phyloP scores from a whole-genome alignment of 108 stramenopile genomes.

The Seminavis robusta region DNA sequence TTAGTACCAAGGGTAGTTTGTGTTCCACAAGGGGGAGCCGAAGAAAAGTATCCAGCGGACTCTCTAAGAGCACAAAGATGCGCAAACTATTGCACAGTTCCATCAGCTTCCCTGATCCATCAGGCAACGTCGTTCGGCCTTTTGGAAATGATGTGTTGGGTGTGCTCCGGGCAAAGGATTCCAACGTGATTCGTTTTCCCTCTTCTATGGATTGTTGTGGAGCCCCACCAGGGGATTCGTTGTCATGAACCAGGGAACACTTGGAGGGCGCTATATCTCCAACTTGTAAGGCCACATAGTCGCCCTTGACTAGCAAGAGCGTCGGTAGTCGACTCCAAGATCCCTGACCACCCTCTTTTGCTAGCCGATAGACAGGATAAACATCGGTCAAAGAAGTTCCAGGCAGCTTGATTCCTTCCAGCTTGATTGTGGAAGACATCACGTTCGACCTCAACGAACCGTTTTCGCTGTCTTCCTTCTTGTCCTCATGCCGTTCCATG shows the following conservation, averaged over 20 bases:
- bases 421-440: neutral
- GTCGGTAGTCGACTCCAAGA: constrained; percentile 69
- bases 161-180: constrained; percentile 20
- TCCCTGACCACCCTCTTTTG: constrained; percentile 2
- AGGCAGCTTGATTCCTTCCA: constrained; percentile 6
- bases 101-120: constrained; percentile 51
- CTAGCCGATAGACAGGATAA: constrained; percentile 71
- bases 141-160: constrained; percentile 22
- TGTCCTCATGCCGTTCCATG: constrained; percentile 9
- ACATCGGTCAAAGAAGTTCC: constrained; percentile 60
- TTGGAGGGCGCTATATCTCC: constrained; percentile 68
- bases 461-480: neutral
- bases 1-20: neutral
- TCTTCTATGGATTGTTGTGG: constrained; percentile 23
- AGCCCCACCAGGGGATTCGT: constrained; percentile 1
- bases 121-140: constrained; percentile 57
- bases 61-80: constrained; percentile 59
- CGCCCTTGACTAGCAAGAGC: constrained; percentile 66
- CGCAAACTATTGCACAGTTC: constrained; percentile 59
- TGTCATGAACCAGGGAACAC: constrained; percentile 18
- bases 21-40: constrained; percentile 14
- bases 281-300: constrained; percentile 73
- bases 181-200: constrained; percentile 47
- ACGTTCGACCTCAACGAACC: neutral
- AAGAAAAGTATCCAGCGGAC: constrained; percentile 65